Evolutionary conservation across 345 rosid species (phyloP).

Genomic region (Gynandropsis gynandra): DNA sequence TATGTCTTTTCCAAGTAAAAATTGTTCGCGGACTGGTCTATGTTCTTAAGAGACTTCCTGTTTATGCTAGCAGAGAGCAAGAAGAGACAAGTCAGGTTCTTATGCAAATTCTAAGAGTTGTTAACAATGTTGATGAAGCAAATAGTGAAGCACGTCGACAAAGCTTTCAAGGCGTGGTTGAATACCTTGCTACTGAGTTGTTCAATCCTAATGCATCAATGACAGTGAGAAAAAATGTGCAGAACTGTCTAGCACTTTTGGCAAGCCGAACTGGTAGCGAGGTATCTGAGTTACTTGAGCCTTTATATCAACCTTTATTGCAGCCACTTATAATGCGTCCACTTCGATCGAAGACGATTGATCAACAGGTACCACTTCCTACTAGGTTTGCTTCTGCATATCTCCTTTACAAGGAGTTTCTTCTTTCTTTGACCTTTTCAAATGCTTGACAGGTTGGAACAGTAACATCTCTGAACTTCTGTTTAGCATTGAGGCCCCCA

Average conservation of each 20-base stretch:
- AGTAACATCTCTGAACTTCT: constrained; percentile 90
- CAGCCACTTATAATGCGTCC: constrained; percentile 90
- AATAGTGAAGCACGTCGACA: constrained; percentile 85
- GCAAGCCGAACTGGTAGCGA: constrained; percentile 99
- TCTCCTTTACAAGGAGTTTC: constrained; percentile 13
- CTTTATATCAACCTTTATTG: constrained; percentile 71
- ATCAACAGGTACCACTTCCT: constrained; percentile 71
- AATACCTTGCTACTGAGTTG: constrained; percentile 87
- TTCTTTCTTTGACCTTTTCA: constrained; percentile 22
- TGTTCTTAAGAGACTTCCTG: constrained; percentile 87
- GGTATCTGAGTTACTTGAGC: constrained; percentile 93
- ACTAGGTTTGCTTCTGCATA: constrained; percentile 11
- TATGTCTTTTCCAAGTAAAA: constrained; percentile 83
- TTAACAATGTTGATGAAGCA: constrained; percentile 92
- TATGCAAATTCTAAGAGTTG: constrained; percentile 94
- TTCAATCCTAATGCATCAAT: constrained; percentile 84
- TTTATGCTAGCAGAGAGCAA: constrained; percentile 90
- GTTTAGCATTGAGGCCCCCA: constrained; percentile 96
- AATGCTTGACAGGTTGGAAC: constrained; percentile 69
- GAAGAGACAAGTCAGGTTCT: constrained; percentile 99
- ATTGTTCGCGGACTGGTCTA: constrained; percentile 83
- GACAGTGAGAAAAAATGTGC: constrained; percentile 88
- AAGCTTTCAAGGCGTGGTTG: constrained; percentile 93
- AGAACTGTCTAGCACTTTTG: constrained; percentile 87
- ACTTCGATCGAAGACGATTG: constrained; percentile 86